Evolutionary conservation across 148 eudicot species (phyloP), one percentile per base, ranked within the genome.

Genomic region (Arctostaphylos glauca): DNA sequence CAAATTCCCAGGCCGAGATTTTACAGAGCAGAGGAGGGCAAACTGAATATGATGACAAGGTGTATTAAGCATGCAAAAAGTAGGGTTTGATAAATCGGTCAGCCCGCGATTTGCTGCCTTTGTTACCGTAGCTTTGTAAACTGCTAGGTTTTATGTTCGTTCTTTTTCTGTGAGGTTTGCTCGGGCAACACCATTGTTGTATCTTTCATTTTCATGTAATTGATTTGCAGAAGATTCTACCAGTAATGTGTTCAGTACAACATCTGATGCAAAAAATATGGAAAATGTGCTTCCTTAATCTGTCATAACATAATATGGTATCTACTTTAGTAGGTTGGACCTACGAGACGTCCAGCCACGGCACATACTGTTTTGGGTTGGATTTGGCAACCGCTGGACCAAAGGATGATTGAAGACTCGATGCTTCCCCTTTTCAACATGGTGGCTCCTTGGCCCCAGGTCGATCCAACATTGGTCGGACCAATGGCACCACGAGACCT

Each of bases 91-190:
- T 25, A 25, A 66, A 66, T 66, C 44, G 12, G 38, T 66, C 71
- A 0, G 71, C 71, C 71, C 43, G 31, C 44, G 6, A 41, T 70
- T 38, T 38, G 49, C 74, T 70, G 74, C 74, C 74, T 70, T 12
- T 70, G 74, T 41, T 43, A 5, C 48, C 7, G 49, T 16, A 70
- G 74, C 74, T 43, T 43, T 14, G 74, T 43, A 70, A 43, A 43
- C 19, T 38, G 19, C 48, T 70, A 70, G n/a, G 49, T 43, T 43
- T 14, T 70, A 38, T 43, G 47, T 70, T 6, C 15, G 47, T 43
- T 70, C 74, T 43, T 43, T 70, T 59, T 5, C 74, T 70, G 74
- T 16, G 49, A 70, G 74, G 49, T 43, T 70, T 70, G 19, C 74
- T 43, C 41, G 71, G 41, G 15, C 49, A 43, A 4, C 15, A 5